Percentiles rank a stretch among this genome's conserved stretches.
Evolutionary conservation across 129 eudicot species (phyloP).

Genomic region (Sambucus nigra): DNA sequence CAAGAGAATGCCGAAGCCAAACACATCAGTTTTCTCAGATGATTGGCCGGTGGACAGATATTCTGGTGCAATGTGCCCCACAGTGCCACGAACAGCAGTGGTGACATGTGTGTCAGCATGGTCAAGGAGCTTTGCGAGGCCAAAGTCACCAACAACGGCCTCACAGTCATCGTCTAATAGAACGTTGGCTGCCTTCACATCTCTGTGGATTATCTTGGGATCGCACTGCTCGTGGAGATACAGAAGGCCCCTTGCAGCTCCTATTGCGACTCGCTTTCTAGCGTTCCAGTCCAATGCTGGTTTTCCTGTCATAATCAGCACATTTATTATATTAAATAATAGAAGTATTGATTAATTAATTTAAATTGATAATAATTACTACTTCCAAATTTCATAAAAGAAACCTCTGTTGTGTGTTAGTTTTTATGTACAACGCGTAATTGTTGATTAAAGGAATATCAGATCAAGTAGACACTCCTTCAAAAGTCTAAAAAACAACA

Average conservation of each 20-base stretch:
- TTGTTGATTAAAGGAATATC: too few relatives aligned
- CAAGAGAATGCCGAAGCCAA: slow-evolving; percentile 75
- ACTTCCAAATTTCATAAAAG: too few relatives aligned
- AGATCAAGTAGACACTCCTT: too few relatives aligned
- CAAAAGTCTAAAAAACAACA: too few relatives aligned
- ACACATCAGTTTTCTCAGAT: slow-evolving; percentile 95
- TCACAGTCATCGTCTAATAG: slow-evolving; percentile 65
- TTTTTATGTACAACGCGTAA: too few relatives aligned
- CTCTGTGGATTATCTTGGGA: slow-evolving; percentile 92
- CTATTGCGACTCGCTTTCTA: slow-evolving; percentile 78
- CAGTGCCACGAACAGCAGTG: slow-evolving; percentile 94
- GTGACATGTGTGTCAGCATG: slow-evolving; percentile 88
- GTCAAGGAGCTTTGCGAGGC: slow-evolving; percentile 95
- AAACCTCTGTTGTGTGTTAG: too few relatives aligned
- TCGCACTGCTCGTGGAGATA: slow-evolving; percentile 96
- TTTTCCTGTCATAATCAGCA: slow-evolving; percentile 37
- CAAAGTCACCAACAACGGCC: slow-evolving; percentile 94
- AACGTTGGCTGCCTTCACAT: slow-evolving; percentile 91
- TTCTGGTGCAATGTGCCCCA: slow-evolving; percentile 96
- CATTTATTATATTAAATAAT: not conserved
- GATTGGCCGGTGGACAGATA: slow-evolving; percentile 96
- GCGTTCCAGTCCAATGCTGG: slow-evolving; percentile 87
- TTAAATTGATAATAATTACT: too few relatives aligned
- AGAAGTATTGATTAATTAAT: too few relatives aligned
- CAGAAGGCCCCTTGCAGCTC: slow-evolving; percentile 80